phyloP scores from a whole-genome alignment of 192 early-diverging fungal species.

The Coemansia sp. region DNA sequence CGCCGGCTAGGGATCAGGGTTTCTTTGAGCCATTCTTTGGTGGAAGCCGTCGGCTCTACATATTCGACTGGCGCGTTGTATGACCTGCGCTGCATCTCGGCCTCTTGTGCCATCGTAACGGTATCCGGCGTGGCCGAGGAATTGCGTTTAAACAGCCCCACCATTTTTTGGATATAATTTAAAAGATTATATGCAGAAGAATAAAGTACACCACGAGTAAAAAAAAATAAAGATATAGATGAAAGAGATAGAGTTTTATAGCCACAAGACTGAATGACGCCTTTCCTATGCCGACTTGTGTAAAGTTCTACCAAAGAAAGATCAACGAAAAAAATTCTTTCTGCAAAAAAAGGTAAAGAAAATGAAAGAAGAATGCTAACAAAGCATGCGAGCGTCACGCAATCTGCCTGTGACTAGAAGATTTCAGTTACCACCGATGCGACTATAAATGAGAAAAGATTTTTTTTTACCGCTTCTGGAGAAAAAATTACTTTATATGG shows the following conservation, averaged over 20 bases:
- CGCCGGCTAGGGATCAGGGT: conserved; percentile 21
- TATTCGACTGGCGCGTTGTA: conserved; percentile 20
- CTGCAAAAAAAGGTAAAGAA: no score
- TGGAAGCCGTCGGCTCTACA: conserved; percentile 44
- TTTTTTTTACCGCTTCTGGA: no score
- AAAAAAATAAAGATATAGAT: background rate
- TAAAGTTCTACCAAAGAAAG: no score
- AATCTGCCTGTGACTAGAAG: conserved; percentile 8
- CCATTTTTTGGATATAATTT: background rate
- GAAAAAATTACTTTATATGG: no score
- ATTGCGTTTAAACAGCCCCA: conserved; percentile 3
- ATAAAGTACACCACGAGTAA: background rate
- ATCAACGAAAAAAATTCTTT: no score
- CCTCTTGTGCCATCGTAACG: background rate
- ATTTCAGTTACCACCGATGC: no score
- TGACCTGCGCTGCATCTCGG: background rate
- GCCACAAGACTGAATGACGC: no score
- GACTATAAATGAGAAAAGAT: no score
- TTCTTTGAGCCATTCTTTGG: conserved; percentile 31
- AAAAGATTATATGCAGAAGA: conserved; percentile 1
- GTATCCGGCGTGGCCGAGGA: no score
- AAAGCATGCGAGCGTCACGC: conserved; percentile 3
- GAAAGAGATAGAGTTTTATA: no score
- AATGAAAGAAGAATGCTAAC: no score
- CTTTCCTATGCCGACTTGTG: no score